Percentiles rank a stretch among this genome's conserved stretches.
Evolutionary conservation across 1,139 yeast species (phyloP).

Genomic region (Taphrina sp.): DNA sequence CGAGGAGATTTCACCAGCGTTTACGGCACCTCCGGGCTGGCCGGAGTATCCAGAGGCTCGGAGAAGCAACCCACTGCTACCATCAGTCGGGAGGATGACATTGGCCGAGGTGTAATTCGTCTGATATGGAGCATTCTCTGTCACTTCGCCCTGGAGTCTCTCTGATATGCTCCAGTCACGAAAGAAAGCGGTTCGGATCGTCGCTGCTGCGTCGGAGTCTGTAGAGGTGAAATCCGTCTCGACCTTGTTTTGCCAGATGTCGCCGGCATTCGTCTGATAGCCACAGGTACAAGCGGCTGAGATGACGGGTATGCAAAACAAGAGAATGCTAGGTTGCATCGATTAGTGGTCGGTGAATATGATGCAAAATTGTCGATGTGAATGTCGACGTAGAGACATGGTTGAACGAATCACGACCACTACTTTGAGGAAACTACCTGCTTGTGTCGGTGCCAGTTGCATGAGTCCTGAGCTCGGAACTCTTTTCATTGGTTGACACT

Average conservation of each 20-base stretch:
- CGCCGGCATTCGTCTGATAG: slow-evolving; percentile 9
- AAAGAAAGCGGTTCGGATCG: background rate
- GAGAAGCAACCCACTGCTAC: background rate
- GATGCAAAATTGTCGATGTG: no score
- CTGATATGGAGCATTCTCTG: slow-evolving; percentile 12
- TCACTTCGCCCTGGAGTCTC: background rate
- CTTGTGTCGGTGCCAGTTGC: no score
- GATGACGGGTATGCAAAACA: no score
- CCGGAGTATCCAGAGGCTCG: slow-evolving; percentile 15
- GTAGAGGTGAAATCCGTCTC: slow-evolving; percentile 8
- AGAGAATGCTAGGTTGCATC: no score
- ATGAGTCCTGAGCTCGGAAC: no score
- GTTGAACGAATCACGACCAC: no score
- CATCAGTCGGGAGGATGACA: slow-evolving; percentile 1
- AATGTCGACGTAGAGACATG: no score
- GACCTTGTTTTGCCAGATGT: slow-evolving; percentile 13
- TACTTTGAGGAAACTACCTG: no score
- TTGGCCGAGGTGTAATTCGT: slow-evolving; percentile 9
- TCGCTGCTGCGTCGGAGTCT: background rate
- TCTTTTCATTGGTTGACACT: no score
- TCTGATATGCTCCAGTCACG: slow-evolving; percentile 1
- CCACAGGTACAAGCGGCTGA: no score
- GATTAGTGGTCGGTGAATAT: no score
- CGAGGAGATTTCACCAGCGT: slow-evolving; percentile 8
- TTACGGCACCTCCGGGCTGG: slow-evolving; percentile 13